A percentile compares a stretch with the other conserved stretches of the same genome.
Conservation (phyloP, 2,329 filamentous ascomycete genomes). For the Aureobasidium leucospermi region DNA sequence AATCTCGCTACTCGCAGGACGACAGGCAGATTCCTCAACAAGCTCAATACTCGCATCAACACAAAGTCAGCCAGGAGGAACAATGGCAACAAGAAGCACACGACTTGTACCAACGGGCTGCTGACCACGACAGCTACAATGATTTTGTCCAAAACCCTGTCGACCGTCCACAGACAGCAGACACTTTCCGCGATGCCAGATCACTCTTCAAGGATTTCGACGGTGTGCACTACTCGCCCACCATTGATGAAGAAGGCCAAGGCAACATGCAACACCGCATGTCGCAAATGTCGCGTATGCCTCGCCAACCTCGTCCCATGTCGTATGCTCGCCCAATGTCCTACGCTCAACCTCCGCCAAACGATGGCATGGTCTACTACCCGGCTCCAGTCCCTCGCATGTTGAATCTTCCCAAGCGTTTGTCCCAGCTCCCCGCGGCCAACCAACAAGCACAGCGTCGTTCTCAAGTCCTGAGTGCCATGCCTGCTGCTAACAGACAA, state of each 20-base stretch:
- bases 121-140: slow-evolving; percentile 1
- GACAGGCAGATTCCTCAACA: background rate
- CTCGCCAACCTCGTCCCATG: slow-evolving; percentile 17
- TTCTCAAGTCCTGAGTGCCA: slow-evolving; percentile 62
- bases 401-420: slow-evolving; percentile 81
- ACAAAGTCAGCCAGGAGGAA: background rate
- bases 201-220: slow-evolving; percentile 74
- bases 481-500: slow-evolving; percentile 49
- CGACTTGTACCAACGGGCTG: background rate
- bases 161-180: slow-evolving; percentile 45
- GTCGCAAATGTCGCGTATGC: slow-evolving; percentile 6
- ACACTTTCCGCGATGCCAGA: slow-evolving; percentile 59
- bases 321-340: slow-evolving; percentile 41
- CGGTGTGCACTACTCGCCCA: slow-evolving; percentile 64
- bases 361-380: slow-evolving; percentile 85
- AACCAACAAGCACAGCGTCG: slow-evolving; percentile 61
- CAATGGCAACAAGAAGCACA: slow-evolving; percentile 4
- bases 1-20: background rate
- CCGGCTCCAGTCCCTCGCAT: slow-evolving; percentile 89
- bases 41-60: background rate
- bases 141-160: slow-evolving; percentile 16
- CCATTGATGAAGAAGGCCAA: slow-evolving; percentile 27
- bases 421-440: slow-evolving; percentile 66
- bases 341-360: slow-evolving; percentile 54
- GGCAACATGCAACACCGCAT: background rate